Evolutionary conservation across 2,329 filamentous ascomycete genomes (phyloP).

Genomic region (Calonectria honghensis): DNA sequence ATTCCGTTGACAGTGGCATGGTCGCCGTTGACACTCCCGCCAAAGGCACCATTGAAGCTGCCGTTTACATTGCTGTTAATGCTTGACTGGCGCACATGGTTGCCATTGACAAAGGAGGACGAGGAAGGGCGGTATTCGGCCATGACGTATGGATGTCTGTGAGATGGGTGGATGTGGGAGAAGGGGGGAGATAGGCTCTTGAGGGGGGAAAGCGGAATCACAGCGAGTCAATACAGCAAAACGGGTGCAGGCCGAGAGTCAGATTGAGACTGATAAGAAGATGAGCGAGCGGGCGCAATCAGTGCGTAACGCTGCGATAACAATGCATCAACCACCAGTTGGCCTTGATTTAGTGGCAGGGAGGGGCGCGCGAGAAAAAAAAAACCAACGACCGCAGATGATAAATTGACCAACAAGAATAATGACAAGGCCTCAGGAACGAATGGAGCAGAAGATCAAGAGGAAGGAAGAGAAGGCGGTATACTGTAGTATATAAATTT

Average conservation of each 20-base stretch:
- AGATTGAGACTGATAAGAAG: conserved; percentile 11
- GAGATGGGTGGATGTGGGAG: not conserved
- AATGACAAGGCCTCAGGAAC: not conserved
- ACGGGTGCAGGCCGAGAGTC: conserved; percentile 10
- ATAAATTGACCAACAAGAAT: conserved; percentile 11
- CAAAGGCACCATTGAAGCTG: conserved; percentile 2
- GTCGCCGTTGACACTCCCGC: conserved; percentile 11
- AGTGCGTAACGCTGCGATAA: conserved; percentile 39
- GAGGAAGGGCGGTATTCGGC: conserved; percentile 35
- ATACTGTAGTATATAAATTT: conserved; percentile 12
- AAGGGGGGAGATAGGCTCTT: conserved; percentile 33
- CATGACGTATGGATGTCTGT: conserved; percentile 25
- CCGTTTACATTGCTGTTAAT: conserved; percentile 21
- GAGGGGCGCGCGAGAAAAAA: conserved; percentile 2
- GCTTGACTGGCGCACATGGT: conserved; percentile 29
- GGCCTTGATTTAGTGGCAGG: conserved; percentile 10
- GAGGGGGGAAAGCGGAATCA: conserved; percentile 21
- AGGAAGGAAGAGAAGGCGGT: conserved; percentile 29
- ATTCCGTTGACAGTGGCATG: not conserved
- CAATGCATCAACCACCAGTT: conserved; percentile 13
- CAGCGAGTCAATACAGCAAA: conserved; percentile 4
- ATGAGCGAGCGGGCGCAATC: conserved; percentile 35
- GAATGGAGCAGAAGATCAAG: conserved; percentile 24
- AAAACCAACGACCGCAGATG: not conserved
- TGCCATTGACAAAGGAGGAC: conserved; percentile 29